These are phyloP conservation scores for Elsinoe fawcettii DNA, from an alignment of 2,329 filamentous ascomycete genomes.

Conservation along the genomic window DNA sequence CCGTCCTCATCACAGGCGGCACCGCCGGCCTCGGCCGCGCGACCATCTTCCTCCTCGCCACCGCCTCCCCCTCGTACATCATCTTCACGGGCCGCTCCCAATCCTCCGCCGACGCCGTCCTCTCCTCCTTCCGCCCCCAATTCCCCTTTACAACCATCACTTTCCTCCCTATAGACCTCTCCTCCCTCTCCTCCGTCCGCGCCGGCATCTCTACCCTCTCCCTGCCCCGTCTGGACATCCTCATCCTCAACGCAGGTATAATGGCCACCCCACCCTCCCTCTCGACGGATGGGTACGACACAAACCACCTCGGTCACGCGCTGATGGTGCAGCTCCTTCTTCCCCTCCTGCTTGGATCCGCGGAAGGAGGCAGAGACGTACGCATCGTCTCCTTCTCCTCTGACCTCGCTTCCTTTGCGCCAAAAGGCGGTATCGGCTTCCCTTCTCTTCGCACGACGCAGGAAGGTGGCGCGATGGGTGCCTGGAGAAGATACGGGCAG, in stretches of 20 bases:
- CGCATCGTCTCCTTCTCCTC: conserved; percentile 20
- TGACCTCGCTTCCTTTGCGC: conserved; percentile 10
- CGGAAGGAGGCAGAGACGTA: neutral
- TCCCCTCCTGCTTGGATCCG: conserved; percentile 16
- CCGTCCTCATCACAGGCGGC: conserved; percentile 27
- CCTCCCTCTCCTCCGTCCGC: conserved; percentile 43
- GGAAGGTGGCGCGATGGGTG: too few relatives aligned
- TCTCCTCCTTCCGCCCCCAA: conserved; percentile 31
- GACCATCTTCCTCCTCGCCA: conserved; percentile 38
- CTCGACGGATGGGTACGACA: conserved; percentile 24
- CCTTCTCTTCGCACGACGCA: conserved; percentile 19
- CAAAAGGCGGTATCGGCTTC: conserved; percentile 21
- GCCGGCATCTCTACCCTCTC: conserved; percentile 38
- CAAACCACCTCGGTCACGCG: conserved; percentile 27
- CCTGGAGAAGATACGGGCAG: too few relatives aligned
- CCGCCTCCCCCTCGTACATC: conserved; percentile 42
- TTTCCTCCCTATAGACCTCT: conserved; percentile 43
- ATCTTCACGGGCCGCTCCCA: conserved; percentile 46
- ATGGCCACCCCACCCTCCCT: conserved; percentile 20
- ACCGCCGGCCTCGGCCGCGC: conserved; percentile 42
- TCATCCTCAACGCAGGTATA: conserved; percentile 25
- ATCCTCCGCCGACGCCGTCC: conserved; percentile 37
- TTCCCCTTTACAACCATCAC: conserved; percentile 33
- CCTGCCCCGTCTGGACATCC: conserved; percentile 31
- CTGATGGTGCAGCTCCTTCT: conserved; percentile 21